Conservation (phyloP, 2,329 filamentous ascomycete genomes). For the Ceratocystis papillata region DNA sequence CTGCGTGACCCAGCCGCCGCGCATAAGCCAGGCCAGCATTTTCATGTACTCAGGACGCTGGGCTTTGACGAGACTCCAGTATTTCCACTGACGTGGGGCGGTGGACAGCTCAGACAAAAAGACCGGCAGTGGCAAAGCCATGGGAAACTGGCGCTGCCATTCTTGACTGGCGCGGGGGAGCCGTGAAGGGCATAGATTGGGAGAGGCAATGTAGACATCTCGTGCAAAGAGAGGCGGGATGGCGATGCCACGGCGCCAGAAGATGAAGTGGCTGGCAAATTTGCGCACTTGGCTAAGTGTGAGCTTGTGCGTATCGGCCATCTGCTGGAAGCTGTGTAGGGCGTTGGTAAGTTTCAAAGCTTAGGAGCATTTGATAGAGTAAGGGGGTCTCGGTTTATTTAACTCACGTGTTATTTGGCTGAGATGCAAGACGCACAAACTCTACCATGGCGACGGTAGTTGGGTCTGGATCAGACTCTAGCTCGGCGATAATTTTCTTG, state of each 20-base stretch:
- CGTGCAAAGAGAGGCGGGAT: slow-evolving; percentile 82
- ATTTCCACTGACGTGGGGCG: slow-evolving; percentile 70
- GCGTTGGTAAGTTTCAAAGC: background rate
- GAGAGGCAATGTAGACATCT: slow-evolving; percentile 84
- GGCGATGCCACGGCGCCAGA: slow-evolving; percentile 86
- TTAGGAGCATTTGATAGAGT: background rate
- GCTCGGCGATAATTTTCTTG: slow-evolving; percentile 58
- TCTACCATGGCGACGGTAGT: slow-evolving; percentile 68
- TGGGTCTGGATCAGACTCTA: slow-evolving; percentile 66
- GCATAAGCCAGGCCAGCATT: slow-evolving; percentile 86
- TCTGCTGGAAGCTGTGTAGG: slow-evolving; percentile 48
- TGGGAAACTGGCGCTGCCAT: slow-evolving; percentile 71
- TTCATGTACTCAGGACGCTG: slow-evolving; percentile 69
- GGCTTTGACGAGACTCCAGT: slow-evolving; percentile 74
- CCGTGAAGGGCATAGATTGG: slow-evolving; percentile 68
- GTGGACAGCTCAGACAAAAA: slow-evolving; percentile 77
- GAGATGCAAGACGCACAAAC: slow-evolving; percentile 61
- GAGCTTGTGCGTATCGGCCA: slow-evolving; percentile 60
- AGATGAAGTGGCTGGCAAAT: slow-evolving; percentile 85
- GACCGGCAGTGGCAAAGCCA: slow-evolving; percentile 70
- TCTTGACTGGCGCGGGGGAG: slow-evolving; percentile 57
- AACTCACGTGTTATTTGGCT: slow-evolving; percentile 51
- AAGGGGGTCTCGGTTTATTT: background rate
- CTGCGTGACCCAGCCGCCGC: slow-evolving; percentile 87
- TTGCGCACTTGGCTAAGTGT: slow-evolving; percentile 71